Conservation (phyloP, 1,284 basidiomycete species). For the Naganishia sp. region DNA sequence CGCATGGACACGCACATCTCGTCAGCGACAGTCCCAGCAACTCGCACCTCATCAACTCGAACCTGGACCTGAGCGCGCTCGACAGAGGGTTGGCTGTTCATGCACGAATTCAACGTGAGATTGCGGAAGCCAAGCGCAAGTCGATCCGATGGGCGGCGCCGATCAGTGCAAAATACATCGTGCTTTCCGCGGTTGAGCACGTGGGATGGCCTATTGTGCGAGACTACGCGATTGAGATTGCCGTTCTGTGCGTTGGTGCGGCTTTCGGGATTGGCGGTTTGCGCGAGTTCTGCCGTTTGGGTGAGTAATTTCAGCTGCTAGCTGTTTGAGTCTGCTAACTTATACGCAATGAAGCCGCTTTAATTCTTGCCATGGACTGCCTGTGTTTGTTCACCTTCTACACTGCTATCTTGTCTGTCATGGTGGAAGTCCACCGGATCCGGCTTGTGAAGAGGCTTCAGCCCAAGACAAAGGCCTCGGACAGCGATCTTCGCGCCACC, state of each 20-base stretch:
- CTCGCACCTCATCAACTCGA: constrained; percentile 38
- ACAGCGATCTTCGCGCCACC: constrained; percentile 7
- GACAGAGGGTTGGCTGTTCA: constrained; percentile 52
- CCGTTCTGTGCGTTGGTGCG: constrained; percentile 83
- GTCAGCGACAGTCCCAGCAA: constrained; percentile 37
- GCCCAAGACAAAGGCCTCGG: constrained; percentile 14
- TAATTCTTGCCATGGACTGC: constrained; percentile 84
- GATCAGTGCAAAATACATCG: constrained; percentile 74
- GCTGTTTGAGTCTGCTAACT: neutral
- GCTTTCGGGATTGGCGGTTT: constrained; percentile 85
- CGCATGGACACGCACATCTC: constrained; percentile 30
- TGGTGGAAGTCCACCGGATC: constrained; percentile 82
- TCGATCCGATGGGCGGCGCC: constrained; percentile 58
- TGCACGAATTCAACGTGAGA: constrained; percentile 49
- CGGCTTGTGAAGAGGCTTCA: constrained; percentile 56
- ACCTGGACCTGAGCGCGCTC: constrained; percentile 49
- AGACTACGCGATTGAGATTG: constrained; percentile 90
- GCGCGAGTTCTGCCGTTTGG: constrained; percentile 92
- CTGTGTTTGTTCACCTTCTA: constrained; percentile 88
- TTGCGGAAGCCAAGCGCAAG: constrained; percentile 49
- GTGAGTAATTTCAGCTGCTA: constrained; percentile 45
- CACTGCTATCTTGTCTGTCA: constrained; percentile 81
- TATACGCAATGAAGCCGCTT: constrained; percentile 55
- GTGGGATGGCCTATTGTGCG: constrained; percentile 82
- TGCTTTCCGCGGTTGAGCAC: constrained; percentile 76